phyloP scores from a whole-genome alignment of 768 basidiomycete genomes.

The Tremella yokohamensis region DNA sequence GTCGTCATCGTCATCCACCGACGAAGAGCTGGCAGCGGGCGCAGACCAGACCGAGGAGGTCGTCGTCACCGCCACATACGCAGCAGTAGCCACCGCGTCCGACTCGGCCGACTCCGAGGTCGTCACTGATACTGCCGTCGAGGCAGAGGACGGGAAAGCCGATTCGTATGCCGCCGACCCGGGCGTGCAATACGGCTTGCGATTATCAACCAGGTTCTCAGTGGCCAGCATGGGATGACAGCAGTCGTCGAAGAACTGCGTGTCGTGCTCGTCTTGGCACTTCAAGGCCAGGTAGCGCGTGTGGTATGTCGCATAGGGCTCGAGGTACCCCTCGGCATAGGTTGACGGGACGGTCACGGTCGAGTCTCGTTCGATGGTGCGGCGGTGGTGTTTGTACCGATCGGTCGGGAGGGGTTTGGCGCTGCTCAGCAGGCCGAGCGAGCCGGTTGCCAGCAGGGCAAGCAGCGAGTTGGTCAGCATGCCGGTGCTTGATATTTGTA shows the following conservation, averaged over 20 bases:
- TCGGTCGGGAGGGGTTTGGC: too few relatives aligned
- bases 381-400: too few relatives aligned
- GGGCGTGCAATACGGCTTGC: conserved; percentile 61
- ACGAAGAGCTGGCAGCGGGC: conserved; percentile 26
- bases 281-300: conserved; percentile 61
- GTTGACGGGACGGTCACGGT: conserved; percentile 15
- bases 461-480: too few relatives aligned
- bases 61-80: too few relatives aligned
- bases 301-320: conserved; percentile 55
- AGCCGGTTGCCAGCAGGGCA: too few relatives aligned
- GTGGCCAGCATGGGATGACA: conserved; percentile 68
- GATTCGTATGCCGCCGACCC: conserved; percentile 28
- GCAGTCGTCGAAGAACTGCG: conserved; percentile 61
- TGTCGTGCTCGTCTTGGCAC: conserved; percentile 55
- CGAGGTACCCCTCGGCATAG: conserved; percentile 48
- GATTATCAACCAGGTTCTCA: conserved; percentile 55
- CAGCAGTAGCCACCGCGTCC: conserved; percentile 16
- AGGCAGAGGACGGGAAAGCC: not conserved
- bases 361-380: too few relatives aligned
- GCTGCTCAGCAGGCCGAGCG: too few relatives aligned
- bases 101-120: conserved; percentile 11
- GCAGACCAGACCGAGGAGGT: conserved; percentile 14
- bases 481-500: too few relatives aligned
- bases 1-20: not conserved
- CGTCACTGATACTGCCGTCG: too few relatives aligned